phyloP scores from a whole-genome alignment of 2,329 filamentous ascomycete species.

The Sarocladium strictum region DNA sequence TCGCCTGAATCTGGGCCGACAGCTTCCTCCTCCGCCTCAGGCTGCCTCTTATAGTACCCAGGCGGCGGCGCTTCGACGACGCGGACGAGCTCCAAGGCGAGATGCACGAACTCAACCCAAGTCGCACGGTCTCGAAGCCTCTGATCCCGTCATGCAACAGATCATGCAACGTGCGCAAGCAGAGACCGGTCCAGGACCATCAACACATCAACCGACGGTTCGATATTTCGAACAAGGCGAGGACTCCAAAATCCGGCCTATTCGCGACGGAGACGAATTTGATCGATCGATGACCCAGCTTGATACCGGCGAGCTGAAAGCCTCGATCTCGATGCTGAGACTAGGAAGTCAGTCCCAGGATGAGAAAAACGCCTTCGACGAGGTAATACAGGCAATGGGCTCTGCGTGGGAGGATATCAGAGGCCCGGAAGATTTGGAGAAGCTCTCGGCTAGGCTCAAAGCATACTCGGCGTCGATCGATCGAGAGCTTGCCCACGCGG shows the following conservation, averaged over 20 bases:
- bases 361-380: constrained; percentile 27
- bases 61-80: constrained; percentile 12
- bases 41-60: constrained; percentile 27
- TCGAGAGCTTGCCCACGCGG: constrained; percentile 25
- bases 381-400: constrained; percentile 28
- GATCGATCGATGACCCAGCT: constrained; percentile 29
- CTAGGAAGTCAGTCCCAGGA: constrained; percentile 27
- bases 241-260: constrained; percentile 26
- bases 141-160: background rate
- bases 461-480: constrained; percentile 30
- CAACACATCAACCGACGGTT: constrained; percentile 23
- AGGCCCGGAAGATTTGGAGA: constrained; percentile 28
- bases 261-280: constrained; percentile 35
- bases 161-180: background rate
- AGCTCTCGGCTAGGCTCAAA: constrained; percentile 26
- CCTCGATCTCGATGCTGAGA: constrained; percentile 32
- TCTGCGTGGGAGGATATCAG: constrained; percentile 23
- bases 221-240: constrained; percentile 43
- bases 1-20: constrained; percentile 20
- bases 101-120: constrained; percentile 15
- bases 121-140: background rate
- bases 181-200: background rate
- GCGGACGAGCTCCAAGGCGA: constrained; percentile 8
- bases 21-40: constrained; percentile 20
- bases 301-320: constrained; percentile 29